Evolutionary conservation across 2,329 filamentous ascomycete species (phyloP).

Genomic region (Cordyceps cateniannulata): DNA sequence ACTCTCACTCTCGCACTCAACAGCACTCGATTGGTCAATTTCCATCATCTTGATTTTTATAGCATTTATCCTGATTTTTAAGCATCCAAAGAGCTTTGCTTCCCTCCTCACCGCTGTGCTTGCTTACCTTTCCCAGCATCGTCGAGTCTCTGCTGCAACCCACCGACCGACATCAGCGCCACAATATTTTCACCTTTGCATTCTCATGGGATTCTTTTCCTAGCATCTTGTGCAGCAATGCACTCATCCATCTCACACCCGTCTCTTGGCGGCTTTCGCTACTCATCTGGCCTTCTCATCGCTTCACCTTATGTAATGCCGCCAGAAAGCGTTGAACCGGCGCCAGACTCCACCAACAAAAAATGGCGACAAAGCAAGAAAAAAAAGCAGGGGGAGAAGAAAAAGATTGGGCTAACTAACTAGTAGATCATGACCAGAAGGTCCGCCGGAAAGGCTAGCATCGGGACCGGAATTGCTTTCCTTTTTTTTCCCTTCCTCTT

Average conservation of each 20-base stretch:
- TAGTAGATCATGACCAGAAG: neutral
- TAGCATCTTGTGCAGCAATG: too few relatives aligned
- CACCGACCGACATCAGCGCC: too few relatives aligned
- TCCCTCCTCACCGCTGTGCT: neutral
- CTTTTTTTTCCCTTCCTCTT: neutral
- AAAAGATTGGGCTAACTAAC: neutral
- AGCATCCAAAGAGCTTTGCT: neutral
- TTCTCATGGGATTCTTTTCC: too few relatives aligned
- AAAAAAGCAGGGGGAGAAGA: neutral
- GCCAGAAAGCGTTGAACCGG: neutral
- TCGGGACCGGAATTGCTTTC: neutral
- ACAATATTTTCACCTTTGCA: too few relatives aligned
- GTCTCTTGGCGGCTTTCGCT: neutral
- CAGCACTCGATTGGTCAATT: neutral
- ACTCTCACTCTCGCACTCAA: neutral
- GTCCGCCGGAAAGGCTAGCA: neutral
- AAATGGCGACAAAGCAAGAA: neutral
- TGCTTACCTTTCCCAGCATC: neutral
- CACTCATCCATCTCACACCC: neutral
- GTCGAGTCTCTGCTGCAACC: too few relatives aligned
- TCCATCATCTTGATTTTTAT: neutral
- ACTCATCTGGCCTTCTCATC: neutral
- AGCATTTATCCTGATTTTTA: neutral
- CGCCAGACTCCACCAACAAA: constrained; percentile 1
- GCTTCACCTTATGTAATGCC: neutral